Evolutionary conservation across 139 green algal genomes (phyloP).

Genomic region (Edaphochlamys debaryana): DNA sequence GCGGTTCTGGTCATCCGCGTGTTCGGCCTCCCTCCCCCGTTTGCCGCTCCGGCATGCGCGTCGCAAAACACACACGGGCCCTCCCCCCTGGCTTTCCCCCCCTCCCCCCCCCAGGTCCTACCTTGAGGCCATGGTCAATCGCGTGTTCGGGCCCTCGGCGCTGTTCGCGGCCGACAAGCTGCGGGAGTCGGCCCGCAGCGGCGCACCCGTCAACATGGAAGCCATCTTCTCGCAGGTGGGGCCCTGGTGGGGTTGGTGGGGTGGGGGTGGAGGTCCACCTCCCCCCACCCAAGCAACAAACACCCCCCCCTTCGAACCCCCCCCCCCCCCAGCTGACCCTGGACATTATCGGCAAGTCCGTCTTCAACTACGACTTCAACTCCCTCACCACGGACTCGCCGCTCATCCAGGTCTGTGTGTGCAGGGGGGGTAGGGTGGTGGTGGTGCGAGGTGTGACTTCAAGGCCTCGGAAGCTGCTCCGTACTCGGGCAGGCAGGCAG

Average conservation of each 20-base stretch:
- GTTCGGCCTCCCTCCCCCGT: too few relatives aligned
- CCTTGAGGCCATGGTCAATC: slow-evolving; percentile 91
- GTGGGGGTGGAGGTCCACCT: neutral
- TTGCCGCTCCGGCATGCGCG: too few relatives aligned
- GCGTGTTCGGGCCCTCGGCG: slow-evolving; percentile 83
- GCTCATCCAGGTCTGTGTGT: slow-evolving; percentile 77
- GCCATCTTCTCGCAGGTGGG: slow-evolving; percentile 77
- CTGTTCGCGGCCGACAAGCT: slow-evolving; percentile 86
- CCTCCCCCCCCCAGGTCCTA: slow-evolving; percentile 72
- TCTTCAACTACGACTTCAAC: slow-evolving; percentile 99
- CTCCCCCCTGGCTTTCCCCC: neutral
- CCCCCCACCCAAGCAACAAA: too few relatives aligned
- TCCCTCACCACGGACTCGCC: slow-evolving; percentile 83
- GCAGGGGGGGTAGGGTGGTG: neutral
- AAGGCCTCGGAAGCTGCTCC: too few relatives aligned
- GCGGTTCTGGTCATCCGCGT: too few relatives aligned
- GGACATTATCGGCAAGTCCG: slow-evolving; percentile 95
- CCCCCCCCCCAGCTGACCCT: slow-evolving; percentile 95
- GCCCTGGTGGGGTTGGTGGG: neutral
- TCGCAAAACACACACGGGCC: too few relatives aligned
- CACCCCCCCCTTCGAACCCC: too few relatives aligned
- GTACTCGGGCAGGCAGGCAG: too few relatives aligned
- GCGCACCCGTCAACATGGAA: slow-evolving; percentile 93
- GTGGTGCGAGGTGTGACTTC: too few relatives aligned
- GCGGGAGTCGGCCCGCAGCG: slow-evolving; percentile 27